Base-by-base conservation (phyloP, 2,329 filamentous ascomycete genomes). In the Mycosphaerella sp. region DNA sequence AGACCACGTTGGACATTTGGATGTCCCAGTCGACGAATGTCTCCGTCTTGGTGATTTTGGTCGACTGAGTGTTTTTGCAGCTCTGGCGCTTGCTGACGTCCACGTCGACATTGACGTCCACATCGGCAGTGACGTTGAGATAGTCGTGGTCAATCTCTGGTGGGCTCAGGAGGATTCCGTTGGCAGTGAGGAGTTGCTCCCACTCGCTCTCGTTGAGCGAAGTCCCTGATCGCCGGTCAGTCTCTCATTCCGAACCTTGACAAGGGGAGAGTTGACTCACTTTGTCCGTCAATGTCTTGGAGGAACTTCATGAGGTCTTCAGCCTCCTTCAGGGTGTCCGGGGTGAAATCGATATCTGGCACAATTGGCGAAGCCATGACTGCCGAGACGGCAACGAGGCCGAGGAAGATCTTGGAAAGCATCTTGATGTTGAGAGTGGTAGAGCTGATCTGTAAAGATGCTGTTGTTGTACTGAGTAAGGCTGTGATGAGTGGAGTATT, bases 1-100 rank as follows among this genome's bases (percentile, higher is more conserved):
- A 56, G 30, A 45, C 50, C 7, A 58, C 53, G 21, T 44, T 52
- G 17, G 55, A 58, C 55, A 58, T 58, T 28, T 56, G 55, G 13
- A 56, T 48, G 40, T 58, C 53, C 53, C 53, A 56, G 27, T 58
- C 55, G 16, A 56, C 44, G 41, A 58, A 58, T 14, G 41, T 41
- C 37, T 52, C 43, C 8, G 36, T 43, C 43, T 42, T 52, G 37
- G 44, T 34, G 18, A 52, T 30, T 0, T 16, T 14, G 18, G n/a
- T 28, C 8, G 37, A 18, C 28, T 44, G 43, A 12, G 43, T 52
- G 36, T 52, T 36, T 10, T 12, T 18, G 42, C 43, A 52, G 14
- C n/a, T 28, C 35, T 50, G 49, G n/a, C 49, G 49, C 49, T 52
- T 52, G 21, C 32, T n/a, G 35, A 48, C 18, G 36, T 32, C 16